Evolutionary conservation across 345 rosid genomes (phyloP).

Genomic region (Euclidium syriacum): DNA sequence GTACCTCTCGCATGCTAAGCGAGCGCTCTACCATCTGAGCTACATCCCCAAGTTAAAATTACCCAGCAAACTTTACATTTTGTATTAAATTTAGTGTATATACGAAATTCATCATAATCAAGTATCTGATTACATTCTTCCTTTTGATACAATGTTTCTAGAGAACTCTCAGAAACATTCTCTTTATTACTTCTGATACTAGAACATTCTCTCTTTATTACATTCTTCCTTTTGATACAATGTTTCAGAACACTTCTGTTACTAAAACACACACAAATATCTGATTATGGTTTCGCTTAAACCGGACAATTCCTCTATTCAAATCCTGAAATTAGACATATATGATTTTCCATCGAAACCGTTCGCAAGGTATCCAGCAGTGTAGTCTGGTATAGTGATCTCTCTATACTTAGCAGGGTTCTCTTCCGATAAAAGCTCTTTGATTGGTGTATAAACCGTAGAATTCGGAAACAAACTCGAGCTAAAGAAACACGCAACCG

Average conservation of each 20-base stretch:
- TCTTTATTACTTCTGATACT: too few relatives aligned
- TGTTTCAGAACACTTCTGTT: too few relatives aligned
- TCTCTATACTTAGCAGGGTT: conserved; percentile 12
- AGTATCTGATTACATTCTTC: too few relatives aligned
- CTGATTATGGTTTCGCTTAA: not conserved
- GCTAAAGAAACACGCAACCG: conserved; percentile 22
- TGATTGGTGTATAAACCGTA: conserved; percentile 19
- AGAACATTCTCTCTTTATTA: not conserved
- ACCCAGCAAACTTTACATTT: too few relatives aligned
- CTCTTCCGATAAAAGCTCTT: conserved; percentile 17
- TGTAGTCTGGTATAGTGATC: conserved; percentile 21
- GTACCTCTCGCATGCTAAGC: too few relatives aligned
- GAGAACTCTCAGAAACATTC: too few relatives aligned
- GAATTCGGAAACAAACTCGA: not conserved
- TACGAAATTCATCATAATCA: too few relatives aligned
- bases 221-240: too few relatives aligned
- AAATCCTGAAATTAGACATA: not conserved
- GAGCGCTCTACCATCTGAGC: too few relatives aligned
- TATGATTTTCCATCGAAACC: not conserved
- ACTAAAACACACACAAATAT: not conserved
- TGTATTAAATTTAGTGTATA: too few relatives aligned
- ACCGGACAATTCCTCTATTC: not conserved
- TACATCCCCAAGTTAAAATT: too few relatives aligned
- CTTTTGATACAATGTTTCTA: too few relatives aligned
- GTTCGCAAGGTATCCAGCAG: not conserved